A percentile compares a stretch with the other conserved stretches of the same genome.
phyloP scores from a whole-genome alignment of 163 green algal genomes.

The Coccomyxa subellipsoidea region DNA sequence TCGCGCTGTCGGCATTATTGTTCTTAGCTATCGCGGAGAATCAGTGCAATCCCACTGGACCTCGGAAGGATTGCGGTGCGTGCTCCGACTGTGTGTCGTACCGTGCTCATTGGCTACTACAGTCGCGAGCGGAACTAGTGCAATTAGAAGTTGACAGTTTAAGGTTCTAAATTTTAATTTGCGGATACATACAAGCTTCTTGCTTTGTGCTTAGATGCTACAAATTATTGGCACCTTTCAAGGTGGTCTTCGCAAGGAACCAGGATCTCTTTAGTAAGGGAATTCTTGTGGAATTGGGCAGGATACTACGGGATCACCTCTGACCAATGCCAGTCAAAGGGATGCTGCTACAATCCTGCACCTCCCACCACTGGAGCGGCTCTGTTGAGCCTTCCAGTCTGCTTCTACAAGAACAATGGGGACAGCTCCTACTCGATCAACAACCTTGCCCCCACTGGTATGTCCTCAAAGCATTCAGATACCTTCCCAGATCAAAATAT shows the following conservation, averaged over 20 bases:
- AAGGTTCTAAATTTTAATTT: no score
- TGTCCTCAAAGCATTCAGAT: neutral
- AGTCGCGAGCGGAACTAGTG: neutral
- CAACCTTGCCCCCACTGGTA: neutral
- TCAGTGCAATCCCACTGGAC: constrained; percentile 8
- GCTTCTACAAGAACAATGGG: constrained; percentile 10
- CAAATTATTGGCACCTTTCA: neutral
- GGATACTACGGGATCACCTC: neutral
- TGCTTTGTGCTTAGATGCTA: no score
- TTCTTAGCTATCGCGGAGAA: neutral
- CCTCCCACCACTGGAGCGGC: neutral
- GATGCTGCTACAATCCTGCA: constrained; percentile 13
- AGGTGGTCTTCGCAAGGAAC: neutral
- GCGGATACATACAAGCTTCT: no score
- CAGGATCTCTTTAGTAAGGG: neutral
- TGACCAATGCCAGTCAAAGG: neutral
- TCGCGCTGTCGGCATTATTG: neutral
- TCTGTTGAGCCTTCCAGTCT: constrained; percentile 6
- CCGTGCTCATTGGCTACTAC: neutral
- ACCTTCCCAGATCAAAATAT: no score
- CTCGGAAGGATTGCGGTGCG: constrained; percentile 15
- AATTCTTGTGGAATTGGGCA: neutral
- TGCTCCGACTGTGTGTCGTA: neutral
- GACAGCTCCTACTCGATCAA: constrained; percentile 10
- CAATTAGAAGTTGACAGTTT: no score